phyloP scores from a whole-genome alignment of 2,329 filamentous ascomycete species.

The Cadophora malorum region DNA sequence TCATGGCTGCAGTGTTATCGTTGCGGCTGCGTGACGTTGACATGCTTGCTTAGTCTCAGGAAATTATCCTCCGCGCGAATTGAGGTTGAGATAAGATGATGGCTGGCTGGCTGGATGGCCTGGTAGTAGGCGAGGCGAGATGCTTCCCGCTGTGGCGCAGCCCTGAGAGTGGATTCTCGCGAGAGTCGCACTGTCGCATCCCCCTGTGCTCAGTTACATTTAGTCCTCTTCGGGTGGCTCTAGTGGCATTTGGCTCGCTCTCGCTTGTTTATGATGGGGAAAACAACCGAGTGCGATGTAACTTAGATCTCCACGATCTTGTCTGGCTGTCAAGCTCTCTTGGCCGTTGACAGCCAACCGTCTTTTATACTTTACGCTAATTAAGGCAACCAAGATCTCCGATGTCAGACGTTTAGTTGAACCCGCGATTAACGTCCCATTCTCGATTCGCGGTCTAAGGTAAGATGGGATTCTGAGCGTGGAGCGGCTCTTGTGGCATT shows the following conservation, averaged over 20 bases:
- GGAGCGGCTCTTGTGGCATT: too few relatives aligned
- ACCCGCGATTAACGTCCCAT: neutral
- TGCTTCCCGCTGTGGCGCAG: neutral
- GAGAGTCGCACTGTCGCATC: too few relatives aligned
- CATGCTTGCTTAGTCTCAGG: neutral
- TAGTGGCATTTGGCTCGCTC: too few relatives aligned
- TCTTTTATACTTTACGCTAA: neutral
- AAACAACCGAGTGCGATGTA: slow-evolving; percentile 2
- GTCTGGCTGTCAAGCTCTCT: neutral
- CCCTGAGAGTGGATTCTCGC: too few relatives aligned
- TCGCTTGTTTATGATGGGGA: neutral
- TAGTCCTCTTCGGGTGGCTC: neutral
- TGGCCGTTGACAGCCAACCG: neutral
- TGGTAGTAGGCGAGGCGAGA: too few relatives aligned
- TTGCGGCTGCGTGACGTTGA: neutral
- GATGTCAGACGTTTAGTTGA: neutral
- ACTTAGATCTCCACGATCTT: neutral
- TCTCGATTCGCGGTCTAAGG: neutral
- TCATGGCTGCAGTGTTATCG: neutral
- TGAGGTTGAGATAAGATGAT: neutral
- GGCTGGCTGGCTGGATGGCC: too few relatives aligned
- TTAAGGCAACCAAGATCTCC: neutral
- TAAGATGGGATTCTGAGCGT: neutral
- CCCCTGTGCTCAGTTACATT: too few relatives aligned
- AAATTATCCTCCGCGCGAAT: neutral